Evolutionary conservation across 352 stramenopile genomes (phyloP).

Genomic region (Albugo laibachii): DNA sequence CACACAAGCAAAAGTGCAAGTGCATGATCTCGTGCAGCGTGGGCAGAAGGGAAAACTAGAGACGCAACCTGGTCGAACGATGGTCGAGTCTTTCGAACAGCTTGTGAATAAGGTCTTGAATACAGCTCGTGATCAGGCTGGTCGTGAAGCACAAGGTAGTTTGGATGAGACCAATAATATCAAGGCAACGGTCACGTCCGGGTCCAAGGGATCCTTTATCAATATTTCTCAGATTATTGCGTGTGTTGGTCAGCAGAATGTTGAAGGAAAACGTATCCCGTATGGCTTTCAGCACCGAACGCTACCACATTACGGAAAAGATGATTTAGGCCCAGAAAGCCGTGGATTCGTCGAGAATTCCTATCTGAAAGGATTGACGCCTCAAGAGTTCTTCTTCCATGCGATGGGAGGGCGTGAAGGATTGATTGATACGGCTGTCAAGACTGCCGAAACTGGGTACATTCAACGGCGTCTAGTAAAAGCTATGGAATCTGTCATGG

Average conservation of each 20-base stretch:
- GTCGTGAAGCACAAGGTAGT: constrained; percentile 62
- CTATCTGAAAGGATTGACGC: constrained; percentile 90
- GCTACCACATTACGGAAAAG: constrained; percentile 90
- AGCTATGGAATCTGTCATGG: constrained; percentile 98
- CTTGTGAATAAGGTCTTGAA: constrained; percentile 94
- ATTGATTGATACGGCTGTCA: constrained; percentile 99
- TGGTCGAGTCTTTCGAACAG: constrained; percentile 98
- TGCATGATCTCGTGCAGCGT: constrained; percentile 89
- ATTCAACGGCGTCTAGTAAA: constrained; percentile 99
- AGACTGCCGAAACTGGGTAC: constrained; percentile 98
- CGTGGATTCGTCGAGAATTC: constrained; percentile 99
- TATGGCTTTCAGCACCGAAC: constrained; percentile 91
- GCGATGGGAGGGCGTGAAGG: constrained; percentile 98
- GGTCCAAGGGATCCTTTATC: constrained; percentile 98
- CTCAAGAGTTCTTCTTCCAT: constrained; percentile 99
- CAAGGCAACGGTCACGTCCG: constrained; percentile 97
- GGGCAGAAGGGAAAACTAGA: constrained; percentile 95
- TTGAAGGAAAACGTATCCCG: constrained; percentile 95
- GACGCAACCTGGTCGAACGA: constrained; percentile 95
- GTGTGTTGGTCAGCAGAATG: constrained; percentile 97
- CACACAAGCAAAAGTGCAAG: constrained; percentile 93
- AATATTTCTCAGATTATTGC: constrained; percentile 99
- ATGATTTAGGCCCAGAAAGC: constrained; percentile 95
- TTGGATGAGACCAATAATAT: constrained; percentile 97
- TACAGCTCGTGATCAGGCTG: constrained; percentile 67